These are phyloP conservation scores for Macrophomina tecta DNA, from an alignment of 2,329 filamentous ascomycete genomes.

Conservation along the genomic window DNA sequence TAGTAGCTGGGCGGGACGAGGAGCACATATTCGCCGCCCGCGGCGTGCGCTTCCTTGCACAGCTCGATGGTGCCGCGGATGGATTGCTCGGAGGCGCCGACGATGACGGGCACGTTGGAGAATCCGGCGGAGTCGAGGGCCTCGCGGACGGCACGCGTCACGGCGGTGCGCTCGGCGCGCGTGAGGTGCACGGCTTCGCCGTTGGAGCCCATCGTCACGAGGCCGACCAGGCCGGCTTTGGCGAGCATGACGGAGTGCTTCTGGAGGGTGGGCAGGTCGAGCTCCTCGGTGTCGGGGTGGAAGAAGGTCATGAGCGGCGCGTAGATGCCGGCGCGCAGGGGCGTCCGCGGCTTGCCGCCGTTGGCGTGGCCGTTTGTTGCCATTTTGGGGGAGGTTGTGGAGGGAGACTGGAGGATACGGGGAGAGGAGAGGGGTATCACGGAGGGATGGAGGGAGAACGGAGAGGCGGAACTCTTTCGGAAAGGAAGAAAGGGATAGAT, in stretches of 20 bases:
- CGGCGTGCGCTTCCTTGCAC: slow-evolving; percentile 68
- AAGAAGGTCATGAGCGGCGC: slow-evolving; percentile 93
- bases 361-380: slow-evolving; percentile 40
- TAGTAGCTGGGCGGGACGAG: slow-evolving; percentile 85
- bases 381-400: slow-evolving; percentile 30
- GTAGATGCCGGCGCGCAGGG: slow-evolving; percentile 82
- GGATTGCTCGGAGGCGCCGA: slow-evolving; percentile 81
- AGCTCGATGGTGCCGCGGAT: slow-evolving; percentile 81
- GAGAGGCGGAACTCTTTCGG: background rate
- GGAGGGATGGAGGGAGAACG: slow-evolving; percentile 10
- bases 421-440: slow-evolving; percentile 25
- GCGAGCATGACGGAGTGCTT: slow-evolving; percentile 80
- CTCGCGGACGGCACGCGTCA: slow-evolving; percentile 79
- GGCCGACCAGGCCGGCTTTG: slow-evolving; percentile 76
- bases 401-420: background rate
- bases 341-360: slow-evolving; percentile 50
- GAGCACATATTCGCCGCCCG: slow-evolving; percentile 80
- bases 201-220: slow-evolving; percentile 89
- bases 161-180: slow-evolving; percentile 74
- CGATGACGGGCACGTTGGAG: slow-evolving; percentile 75
- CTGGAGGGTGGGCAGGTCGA: slow-evolving; percentile 80
- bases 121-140: slow-evolving; percentile 84
- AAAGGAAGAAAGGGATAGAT: background rate
- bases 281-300: slow-evolving; percentile 79
- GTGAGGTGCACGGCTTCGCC: slow-evolving; percentile 88